phyloP scores from a whole-genome alignment of 2,329 filamentous ascomycete genomes.

The Penicillium sp. region DNA sequence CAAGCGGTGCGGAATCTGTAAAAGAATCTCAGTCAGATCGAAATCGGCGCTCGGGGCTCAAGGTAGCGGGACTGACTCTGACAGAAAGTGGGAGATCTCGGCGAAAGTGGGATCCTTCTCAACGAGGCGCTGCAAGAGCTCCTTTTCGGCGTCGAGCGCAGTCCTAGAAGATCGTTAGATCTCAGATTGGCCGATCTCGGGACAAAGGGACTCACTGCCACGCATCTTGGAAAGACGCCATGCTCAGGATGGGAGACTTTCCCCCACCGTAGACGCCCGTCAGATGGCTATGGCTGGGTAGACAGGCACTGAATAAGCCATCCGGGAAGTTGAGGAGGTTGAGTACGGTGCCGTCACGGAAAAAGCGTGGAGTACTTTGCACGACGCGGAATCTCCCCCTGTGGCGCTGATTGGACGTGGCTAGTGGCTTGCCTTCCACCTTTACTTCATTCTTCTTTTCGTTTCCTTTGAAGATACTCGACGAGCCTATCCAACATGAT shows the following conservation, averaged over 20 bases:
- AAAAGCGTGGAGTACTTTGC: constrained; percentile 17
- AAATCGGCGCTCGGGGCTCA: constrained; percentile 6
- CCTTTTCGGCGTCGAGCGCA: constrained; percentile 48
- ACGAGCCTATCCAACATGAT: background rate
- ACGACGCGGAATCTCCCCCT: constrained; percentile 10
- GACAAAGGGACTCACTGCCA: constrained; percentile 48
- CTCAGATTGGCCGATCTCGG: background rate
- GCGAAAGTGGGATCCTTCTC: constrained; percentile 51
- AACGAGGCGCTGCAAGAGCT: constrained; percentile 49
- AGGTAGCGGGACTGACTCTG: constrained; percentile 33
- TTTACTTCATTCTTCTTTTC: background rate
- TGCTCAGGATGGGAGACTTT: constrained; percentile 36
- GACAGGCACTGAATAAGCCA: constrained; percentile 54
- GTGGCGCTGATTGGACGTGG: constrained; percentile 7
- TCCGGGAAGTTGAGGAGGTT: constrained; percentile 23
- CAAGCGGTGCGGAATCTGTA: constrained; percentile 68
- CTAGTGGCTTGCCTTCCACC: background rate
- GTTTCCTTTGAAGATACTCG: background rate
- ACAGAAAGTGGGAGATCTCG: constrained; percentile 48
- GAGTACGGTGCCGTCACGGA: background rate
- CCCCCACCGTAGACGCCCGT: constrained; percentile 55
- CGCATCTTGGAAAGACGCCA: constrained; percentile 51
- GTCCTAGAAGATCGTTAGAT: constrained; percentile 28
- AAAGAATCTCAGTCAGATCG: constrained; percentile 14
- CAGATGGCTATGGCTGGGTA: constrained; percentile 59